Base-by-base conservation (phyloP, 139 green algal species). In the Auxenochlorella protothecoides region DNA sequence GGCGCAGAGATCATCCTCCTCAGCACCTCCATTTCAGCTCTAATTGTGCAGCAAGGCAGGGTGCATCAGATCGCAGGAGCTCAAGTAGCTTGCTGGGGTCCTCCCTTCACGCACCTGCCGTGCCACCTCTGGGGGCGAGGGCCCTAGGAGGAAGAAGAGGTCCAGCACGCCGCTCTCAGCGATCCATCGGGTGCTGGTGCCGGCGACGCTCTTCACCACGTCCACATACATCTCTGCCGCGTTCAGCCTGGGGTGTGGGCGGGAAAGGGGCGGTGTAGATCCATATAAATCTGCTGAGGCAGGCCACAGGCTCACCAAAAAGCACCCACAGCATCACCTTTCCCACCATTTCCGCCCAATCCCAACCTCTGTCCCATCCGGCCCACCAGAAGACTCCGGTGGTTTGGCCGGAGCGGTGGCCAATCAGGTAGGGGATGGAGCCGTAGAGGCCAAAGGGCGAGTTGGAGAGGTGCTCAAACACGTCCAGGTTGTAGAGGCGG, bases 401-500 rank as follows among this genome's bases (percentile, higher is more conserved):
- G 15, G 89, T 96, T 53, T 80, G 73, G 27, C 80, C 82, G 6
- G 57, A 62, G 72, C 84, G 87, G 80, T 98, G 91, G 4, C 86
- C 88, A 56, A 93, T 44, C 77, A 99, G 76, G 27, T 96, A 71
- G 7, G 95, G 93, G 74, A 99, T 97, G 70, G 88, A 86, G 44
- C 95, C 95, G 74, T 99, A 99, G 71, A 99, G 87, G 5, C 95
- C 91, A 82, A 99, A 99, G 8, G 90, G 87, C 3, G 86, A 93
- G 61, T 96, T 84, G 9, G 85, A 59, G 44, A 89, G 65, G 79
- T 99, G 98, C 84, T 98, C 94, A 83, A 99, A 99, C 67, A 99
- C 95, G 78, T 99, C 95, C 75, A 99, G 82, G 80, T 98, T 99
- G 88, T 97, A 99, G 71, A 99, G 81, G 51, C 95, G 83, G 87